Base-by-base conservation (phyloP, 257 asterid species). In the Misopates orontium region DNA sequence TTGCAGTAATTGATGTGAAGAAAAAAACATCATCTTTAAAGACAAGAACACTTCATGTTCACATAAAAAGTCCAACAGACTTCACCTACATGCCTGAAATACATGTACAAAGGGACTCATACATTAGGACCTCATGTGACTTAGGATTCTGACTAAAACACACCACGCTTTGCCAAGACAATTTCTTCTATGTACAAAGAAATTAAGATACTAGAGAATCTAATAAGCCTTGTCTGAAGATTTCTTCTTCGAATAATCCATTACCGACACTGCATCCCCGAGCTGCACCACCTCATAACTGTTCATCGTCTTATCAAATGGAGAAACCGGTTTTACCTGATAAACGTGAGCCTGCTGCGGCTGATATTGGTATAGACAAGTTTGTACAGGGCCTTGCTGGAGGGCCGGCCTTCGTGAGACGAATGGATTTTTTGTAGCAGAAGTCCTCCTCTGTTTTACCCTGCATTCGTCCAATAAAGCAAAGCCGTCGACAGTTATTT, bases 331-430 rank as follows among this genome's bases (percentile, higher is more conserved):
- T 25, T 68, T 52, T 42, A 62, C 57, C 65, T 60, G 62, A 57
- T 57, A 59, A 54, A 78, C 56, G 17, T 9, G 60, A 19, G 72
- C 7, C 39, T 56, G 9, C 21, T 42, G 56, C 5, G 64, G 56
- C 42, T 68, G 78, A 53, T 76, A 72, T 55, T 54, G 70, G 41
- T 75, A 61, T 11, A 65, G 49, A 39, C 53, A 65, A 32, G 48
- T 54, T 4, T 31, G 36, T 51, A 40, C 21, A 1, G 55, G 6
- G 11, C 42, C 10, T 36, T 36, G 42, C 11, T 5, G 42, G 42
- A 36, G 11, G 42, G 42, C 42, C 11, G 42, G 42, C 42, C 42
- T 36, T 36, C 42, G 42, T 36, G 42, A 1, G 42, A 36, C 10
- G 8, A 8, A 36, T 36, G 42, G 8, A 36, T 9, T 36, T 24